A percentile compares a stretch with the other conserved stretches of the same genome.
These are phyloP conservation scores for Apiospora marii DNA, from an alignment of 2,329 filamentous ascomycete genomes.

Conservation along the genomic window DNA sequence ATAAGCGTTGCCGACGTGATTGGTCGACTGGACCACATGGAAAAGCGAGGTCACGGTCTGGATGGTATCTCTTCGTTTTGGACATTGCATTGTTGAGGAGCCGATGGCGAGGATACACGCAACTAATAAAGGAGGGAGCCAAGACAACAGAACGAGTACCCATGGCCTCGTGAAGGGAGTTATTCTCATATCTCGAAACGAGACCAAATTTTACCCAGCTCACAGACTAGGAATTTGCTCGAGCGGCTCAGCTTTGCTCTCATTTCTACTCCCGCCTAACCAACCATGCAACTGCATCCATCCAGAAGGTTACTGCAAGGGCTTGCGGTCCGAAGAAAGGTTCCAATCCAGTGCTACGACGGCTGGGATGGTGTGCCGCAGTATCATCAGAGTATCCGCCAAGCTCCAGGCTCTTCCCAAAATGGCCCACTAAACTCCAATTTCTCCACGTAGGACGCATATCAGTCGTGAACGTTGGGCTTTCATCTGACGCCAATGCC, in stretches of 20 bases:
- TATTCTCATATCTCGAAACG: not conserved
- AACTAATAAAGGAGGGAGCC: not conserved
- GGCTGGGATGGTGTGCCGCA: constrained; percentile 37
- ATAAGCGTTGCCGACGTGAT: not conserved
- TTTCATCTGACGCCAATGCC: constrained; percentile 35
- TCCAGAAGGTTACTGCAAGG: constrained; percentile 41
- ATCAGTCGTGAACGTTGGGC: constrained; percentile 40
- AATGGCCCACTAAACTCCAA: constrained; percentile 40
- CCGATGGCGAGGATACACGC: not conserved
- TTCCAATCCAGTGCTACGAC: constrained; percentile 35
- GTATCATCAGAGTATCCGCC: constrained; percentile 40
- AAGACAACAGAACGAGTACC: not conserved
- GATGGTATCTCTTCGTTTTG: not conserved
- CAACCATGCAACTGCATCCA: not conserved
- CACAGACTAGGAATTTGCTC: not conserved
- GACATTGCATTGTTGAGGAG: not conserved
- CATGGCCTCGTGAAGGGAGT: not conserved
- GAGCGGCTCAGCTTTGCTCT: not conserved
- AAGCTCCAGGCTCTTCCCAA: constrained; percentile 37
- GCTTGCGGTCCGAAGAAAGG: constrained; percentile 45
- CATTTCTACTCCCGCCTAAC: not conserved
- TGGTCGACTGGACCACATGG: not conserved
- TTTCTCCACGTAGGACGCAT: constrained; percentile 41
- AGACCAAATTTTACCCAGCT: not conserved
- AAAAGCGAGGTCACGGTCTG: not conserved